A percentile compares a stretch with the other conserved stretches of the same genome.
Evolutionary conservation across 805 yeast species (phyloP).

Genomic region (Sugiyamaella chiloensis): DNA sequence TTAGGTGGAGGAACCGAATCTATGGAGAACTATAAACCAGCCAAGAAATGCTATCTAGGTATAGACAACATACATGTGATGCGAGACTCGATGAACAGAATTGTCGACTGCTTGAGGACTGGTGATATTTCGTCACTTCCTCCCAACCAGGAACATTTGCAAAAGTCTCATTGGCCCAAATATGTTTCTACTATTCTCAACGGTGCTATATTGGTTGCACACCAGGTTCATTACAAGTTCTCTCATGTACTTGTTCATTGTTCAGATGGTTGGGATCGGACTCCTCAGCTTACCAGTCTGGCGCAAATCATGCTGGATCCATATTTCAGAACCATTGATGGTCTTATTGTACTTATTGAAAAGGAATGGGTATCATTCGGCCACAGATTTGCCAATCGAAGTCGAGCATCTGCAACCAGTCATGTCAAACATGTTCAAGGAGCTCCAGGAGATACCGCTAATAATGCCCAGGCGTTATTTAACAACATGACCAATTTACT

Average conservation of each 20-base stretch:
- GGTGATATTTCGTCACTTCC: slow-evolving; percentile 57
- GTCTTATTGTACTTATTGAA: slow-evolving; percentile 80
- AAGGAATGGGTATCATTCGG: slow-evolving; percentile 97
- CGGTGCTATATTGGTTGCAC: slow-evolving; percentile 72
- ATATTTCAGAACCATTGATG: slow-evolving; percentile 79
- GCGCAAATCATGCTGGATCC: slow-evolving; percentile 89
- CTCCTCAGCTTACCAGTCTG: slow-evolving; percentile 82
- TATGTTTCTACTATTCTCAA: slow-evolving; percentile 64
- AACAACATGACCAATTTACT: slow-evolving; percentile 50
- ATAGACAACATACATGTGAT: slow-evolving; percentile 95
- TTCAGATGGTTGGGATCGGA: slow-evolving; percentile 98
- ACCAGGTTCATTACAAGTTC: slow-evolving; percentile 77
- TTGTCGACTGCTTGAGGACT: slow-evolving; percentile 61
- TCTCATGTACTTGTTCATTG: slow-evolving; percentile 88
- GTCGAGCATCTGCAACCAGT: slow-evolving; percentile 34
- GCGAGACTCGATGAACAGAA: slow-evolving; percentile 72
- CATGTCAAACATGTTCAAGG: slow-evolving; percentile 20
- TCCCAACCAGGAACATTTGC: slow-evolving; percentile 53
- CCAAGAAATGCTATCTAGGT: slow-evolving; percentile 73
- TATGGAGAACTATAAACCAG: slow-evolving; percentile 77
- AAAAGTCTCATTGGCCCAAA: slow-evolving; percentile 75
- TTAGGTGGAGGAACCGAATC: slow-evolving; percentile 97
- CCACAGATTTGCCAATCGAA: slow-evolving; percentile 76
- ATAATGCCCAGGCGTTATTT: slow-evolving; percentile 44
- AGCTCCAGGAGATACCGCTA: slow-evolving; percentile 26